These are phyloP conservation scores for Myriosclerotinia scirpicola DNA, from an alignment of 2,329 filamentous ascomycete species.

Conservation along the genomic window DNA sequence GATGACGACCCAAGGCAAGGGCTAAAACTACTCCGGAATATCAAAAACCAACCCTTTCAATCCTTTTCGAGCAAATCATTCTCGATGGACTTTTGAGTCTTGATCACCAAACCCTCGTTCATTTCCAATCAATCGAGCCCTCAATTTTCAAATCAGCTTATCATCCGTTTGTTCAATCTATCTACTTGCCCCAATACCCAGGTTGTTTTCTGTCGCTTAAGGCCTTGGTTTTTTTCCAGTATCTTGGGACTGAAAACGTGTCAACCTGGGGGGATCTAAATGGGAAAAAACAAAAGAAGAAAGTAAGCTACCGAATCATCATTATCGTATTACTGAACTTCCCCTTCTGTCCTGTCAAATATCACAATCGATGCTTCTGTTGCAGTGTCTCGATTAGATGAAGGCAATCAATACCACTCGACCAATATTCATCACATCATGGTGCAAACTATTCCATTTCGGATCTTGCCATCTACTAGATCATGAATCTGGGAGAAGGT, in stretches of 20 bases:
- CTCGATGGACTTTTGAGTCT: background rate
- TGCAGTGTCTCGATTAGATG: background rate
- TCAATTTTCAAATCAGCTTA: slow-evolving; percentile 1
- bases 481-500: background rate
- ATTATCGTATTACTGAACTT: background rate
- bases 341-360: background rate
- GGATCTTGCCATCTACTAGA: background rate
- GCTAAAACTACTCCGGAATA: background rate
- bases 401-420: background rate
- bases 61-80: background rate
- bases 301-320: background rate
- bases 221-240: background rate
- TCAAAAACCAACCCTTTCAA: background rate
- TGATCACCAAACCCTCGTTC: background rate
- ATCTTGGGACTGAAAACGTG: background rate
- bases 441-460: background rate
- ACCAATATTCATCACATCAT: background rate
- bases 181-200: too few relatives aligned
- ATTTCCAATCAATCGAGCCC: background rate
- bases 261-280: background rate
- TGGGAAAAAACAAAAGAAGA: background rate
- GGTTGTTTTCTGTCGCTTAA: background rate
- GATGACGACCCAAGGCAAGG: background rate
- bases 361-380: background rate
- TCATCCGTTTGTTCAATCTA: background rate